These are phyloP conservation scores for Colletotrichum karsti DNA, from an alignment of 2,329 filamentous ascomycete species.

Conservation along the genomic window DNA sequence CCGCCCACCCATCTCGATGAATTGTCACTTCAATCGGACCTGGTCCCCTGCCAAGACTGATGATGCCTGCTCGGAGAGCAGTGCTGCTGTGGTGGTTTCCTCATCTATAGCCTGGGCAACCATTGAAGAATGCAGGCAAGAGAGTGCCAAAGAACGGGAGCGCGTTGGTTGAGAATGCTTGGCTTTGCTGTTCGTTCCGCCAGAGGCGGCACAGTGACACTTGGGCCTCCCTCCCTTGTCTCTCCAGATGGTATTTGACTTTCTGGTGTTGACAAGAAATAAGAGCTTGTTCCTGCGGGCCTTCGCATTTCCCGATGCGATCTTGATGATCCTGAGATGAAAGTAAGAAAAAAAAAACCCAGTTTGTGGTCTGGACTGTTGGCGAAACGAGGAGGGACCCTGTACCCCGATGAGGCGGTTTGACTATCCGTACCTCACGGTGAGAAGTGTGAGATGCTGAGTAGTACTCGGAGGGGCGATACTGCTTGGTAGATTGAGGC, in stretches of 20 bases:
- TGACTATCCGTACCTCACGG: neutral
- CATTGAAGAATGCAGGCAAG: neutral
- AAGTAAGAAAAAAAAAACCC: neutral
- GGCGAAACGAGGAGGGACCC: neutral
- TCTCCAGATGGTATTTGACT: neutral
- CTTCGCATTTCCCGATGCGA: neutral
- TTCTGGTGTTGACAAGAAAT: neutral
- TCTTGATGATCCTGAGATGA: neutral
- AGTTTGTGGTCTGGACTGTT: neutral
- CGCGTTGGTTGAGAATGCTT: conserved; percentile 1
- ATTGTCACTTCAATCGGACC: neutral
- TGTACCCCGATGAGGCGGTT: neutral
- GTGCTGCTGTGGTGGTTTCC: neutral
- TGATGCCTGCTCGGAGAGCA: neutral
- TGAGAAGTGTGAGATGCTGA: neutral
- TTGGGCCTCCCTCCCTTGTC: neutral
- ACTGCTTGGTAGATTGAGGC: neutral
- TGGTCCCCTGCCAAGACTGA: conserved; percentile 16
- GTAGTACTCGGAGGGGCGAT: neutral
- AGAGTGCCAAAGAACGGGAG: neutral
- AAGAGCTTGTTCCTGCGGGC: neutral
- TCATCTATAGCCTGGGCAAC: neutral
- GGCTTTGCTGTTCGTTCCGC: neutral
- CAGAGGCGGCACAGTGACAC: neutral
- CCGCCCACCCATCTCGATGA: conserved; percentile 6